Conservation (phyloP, 164 flowering plant species). For the Kalanchoe fedtschenkoi region DNA sequence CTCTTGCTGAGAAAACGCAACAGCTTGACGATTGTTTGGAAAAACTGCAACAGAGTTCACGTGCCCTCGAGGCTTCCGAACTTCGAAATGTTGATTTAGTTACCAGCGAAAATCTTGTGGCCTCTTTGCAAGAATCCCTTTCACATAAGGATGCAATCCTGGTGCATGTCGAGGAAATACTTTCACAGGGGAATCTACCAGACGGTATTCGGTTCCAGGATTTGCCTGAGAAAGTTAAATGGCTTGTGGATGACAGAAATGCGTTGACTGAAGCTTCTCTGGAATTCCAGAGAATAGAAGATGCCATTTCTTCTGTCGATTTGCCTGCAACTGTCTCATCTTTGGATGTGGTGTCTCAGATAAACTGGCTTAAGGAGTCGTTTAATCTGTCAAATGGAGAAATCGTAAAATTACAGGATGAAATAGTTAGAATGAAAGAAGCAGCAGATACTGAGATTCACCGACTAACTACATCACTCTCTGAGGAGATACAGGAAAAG, state of each 20-base stretch:
- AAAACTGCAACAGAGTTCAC: conserved; percentile 64
- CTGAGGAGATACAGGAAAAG: conserved; percentile 49
- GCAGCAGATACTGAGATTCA: conserved; percentile 43
- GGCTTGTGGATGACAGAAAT: conserved; percentile 53
- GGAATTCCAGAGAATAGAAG: conserved; percentile 36
- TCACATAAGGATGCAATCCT: conserved; percentile 28
- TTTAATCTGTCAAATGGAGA: conserved; percentile 38
- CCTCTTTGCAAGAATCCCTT: conserved; percentile 56
- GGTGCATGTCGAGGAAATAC: conserved; percentile 38
- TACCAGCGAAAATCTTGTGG: conserved; percentile 31
- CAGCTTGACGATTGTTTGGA: conserved; percentile 54
- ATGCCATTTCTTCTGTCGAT: conserved; percentile 30
- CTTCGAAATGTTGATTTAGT: conserved; percentile 33
- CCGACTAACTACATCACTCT: conserved; percentile 36
- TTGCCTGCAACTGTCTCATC: conserved; percentile 46
- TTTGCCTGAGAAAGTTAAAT: conserved; percentile 38
- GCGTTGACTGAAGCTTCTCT: conserved; percentile 23
- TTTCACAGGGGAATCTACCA: conserved; percentile 28
- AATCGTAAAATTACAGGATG: conserved; percentile 29
- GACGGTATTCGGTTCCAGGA: conserved; percentile 36
- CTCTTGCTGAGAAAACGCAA: conserved; percentile 57
- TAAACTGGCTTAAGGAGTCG: conserved; percentile 58
- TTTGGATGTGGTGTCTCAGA: conserved; percentile 31
- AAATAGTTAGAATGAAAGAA: conserved; percentile 24
- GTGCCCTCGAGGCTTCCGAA: conserved; percentile 57